These are phyloP conservation scores for Sporormia fimetaria DNA, from an alignment of 495 filamentous ascomycete species.

Conservation along the genomic window DNA sequence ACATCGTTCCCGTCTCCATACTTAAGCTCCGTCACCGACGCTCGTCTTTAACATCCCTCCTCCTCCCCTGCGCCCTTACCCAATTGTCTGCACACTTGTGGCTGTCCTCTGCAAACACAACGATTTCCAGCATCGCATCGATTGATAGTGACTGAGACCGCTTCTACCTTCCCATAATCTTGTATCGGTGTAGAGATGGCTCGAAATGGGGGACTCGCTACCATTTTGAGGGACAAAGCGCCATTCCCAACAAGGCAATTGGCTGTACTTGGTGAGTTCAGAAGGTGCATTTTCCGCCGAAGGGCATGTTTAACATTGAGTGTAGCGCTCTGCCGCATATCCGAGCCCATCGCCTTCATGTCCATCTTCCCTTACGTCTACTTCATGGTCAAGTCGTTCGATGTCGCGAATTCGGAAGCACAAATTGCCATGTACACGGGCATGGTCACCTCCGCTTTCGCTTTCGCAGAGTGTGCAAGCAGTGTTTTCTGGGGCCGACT, in stretches of 20 bases:
- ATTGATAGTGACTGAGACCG: no score
- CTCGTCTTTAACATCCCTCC: no score
- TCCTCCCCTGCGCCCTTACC: no score
- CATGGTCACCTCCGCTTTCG: constrained; percentile 93
- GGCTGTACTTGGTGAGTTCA: constrained; percentile 22
- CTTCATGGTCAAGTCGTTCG: constrained; percentile 90
- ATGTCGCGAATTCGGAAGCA: constrained; percentile 63
- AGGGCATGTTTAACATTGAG: constrained; percentile 1
- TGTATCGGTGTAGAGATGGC: constrained; percentile 9
- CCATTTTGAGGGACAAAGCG: constrained; percentile 11
- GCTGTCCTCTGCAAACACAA: no score
- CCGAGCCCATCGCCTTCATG: constrained; percentile 98
- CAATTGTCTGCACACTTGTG: no score
- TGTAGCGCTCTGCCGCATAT: constrained; percentile 82
- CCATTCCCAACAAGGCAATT: constrained; percentile 25
- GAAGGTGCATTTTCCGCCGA: neutral
- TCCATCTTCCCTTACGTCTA: constrained; percentile 99
- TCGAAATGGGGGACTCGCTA: constrained; percentile 12
- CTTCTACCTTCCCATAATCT: neutral
- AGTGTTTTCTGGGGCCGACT: constrained; percentile 85
- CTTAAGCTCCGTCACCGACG: no score
- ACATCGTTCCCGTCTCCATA: no score
- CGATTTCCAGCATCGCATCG: no score
- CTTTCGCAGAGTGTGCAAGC: constrained; percentile 86
- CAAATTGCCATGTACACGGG: constrained; percentile 87